These are phyloP conservation scores for Pseudogymnoascus sp. DNA, from an alignment of 2,329 filamentous ascomycete genomes.

Conservation along the genomic window DNA sequence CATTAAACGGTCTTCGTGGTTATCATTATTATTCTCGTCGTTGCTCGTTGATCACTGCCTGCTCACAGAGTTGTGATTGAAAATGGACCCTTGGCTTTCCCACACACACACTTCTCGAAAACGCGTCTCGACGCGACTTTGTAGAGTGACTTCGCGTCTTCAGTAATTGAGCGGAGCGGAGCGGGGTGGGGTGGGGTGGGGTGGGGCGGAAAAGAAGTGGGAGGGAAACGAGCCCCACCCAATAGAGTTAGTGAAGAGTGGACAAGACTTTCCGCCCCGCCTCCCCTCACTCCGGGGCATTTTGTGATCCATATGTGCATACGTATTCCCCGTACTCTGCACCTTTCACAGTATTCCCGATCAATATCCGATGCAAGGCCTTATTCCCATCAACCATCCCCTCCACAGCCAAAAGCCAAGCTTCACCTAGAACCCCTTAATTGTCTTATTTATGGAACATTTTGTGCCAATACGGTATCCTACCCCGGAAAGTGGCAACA, in stretches of 20 bases:
- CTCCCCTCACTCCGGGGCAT: not conserved
- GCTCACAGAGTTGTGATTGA: not conserved
- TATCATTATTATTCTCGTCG: not conserved
- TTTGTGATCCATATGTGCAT: slow-evolving; percentile 2
- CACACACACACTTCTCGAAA: not conserved
- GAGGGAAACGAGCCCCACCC: not conserved
- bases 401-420: not conserved
- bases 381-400: slow-evolving; percentile 28
- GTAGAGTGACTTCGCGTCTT: not conserved
- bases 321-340: not conserved
- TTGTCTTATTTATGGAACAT: slow-evolving; percentile 7
- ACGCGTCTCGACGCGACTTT: not conserved
- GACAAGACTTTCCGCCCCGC: slow-evolving; percentile 5
- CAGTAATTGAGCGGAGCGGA: slow-evolving; percentile 2
- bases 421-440: not conserved
- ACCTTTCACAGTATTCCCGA: not conserved
- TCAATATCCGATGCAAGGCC: slow-evolving; percentile 1
- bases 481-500: not conserved
- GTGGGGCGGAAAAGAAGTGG: not conserved
- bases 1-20: not conserved
- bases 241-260: not conserved
- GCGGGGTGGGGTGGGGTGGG: not conserved
- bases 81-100: slow-evolving; percentile 3
- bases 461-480: not conserved
- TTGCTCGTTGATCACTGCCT: not conserved